Percentiles rank a stretch among this genome's conserved stretches.
These are phyloP conservation scores for Colletotrichum gigasporum DNA, from an alignment of 2,329 filamentous ascomycete species.

Conservation along the genomic window DNA sequence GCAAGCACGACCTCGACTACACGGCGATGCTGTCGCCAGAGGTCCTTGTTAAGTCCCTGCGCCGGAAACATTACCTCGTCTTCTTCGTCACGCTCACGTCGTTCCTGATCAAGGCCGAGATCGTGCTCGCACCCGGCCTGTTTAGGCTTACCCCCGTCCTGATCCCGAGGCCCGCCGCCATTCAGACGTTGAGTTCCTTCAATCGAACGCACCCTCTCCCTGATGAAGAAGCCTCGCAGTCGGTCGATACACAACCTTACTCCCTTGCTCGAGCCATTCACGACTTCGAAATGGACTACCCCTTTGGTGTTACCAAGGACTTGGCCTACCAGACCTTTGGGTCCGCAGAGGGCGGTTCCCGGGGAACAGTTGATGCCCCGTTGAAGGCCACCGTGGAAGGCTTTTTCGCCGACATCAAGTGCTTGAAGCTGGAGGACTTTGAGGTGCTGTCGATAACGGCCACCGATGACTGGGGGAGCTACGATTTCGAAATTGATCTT, in stretches of 20 bases:
- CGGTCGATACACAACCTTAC: not conserved
- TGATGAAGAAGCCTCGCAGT: too few species aligned
- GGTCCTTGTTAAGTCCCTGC: slow-evolving; percentile 2
- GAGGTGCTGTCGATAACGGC: too few species aligned
- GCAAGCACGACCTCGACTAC: slow-evolving; percentile 16
- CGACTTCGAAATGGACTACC: slow-evolving; percentile 14
- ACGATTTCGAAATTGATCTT: not conserved
- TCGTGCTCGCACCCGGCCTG: slow-evolving; percentile 18
- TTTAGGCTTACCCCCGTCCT: not conserved
- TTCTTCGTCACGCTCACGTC: not conserved
- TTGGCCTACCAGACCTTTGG: slow-evolving; percentile 15
- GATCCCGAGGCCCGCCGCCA: not conserved
- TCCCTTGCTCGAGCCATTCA: slow-evolving; percentile 1
- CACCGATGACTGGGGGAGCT: too few species aligned
- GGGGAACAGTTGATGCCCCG: not conserved
- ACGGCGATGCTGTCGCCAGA: slow-evolving; percentile 14
- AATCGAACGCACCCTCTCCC: too few species aligned
- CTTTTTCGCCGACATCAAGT: not conserved
- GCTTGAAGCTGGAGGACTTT: not conserved
- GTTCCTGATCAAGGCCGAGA: slow-evolving; percentile 11
- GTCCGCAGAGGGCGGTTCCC: not conserved
- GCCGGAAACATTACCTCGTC: slow-evolving; percentile 3
- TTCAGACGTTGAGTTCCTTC: not conserved
- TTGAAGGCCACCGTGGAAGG: slow-evolving; percentile 1
- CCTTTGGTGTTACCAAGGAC: slow-evolving; percentile 1